These are phyloP conservation scores for Volutella citrinella DNA, from an alignment of 2,329 filamentous ascomycete genomes.

Conservation along the genomic window DNA sequence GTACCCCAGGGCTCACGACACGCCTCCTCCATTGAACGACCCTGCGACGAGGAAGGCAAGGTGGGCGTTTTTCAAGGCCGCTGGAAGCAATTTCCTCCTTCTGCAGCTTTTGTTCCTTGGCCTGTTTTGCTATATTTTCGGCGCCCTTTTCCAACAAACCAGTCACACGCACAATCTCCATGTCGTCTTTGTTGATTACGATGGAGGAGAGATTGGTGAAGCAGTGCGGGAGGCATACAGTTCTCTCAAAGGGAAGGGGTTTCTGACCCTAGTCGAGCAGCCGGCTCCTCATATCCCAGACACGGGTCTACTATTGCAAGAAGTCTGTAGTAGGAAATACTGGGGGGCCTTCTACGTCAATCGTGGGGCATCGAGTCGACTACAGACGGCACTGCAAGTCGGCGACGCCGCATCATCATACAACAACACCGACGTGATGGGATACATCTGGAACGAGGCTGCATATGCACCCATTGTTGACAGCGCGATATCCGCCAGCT, in stretches of 20 bases:
- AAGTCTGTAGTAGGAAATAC: constrained; percentile 15
- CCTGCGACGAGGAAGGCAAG: constrained; percentile 7
- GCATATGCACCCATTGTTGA: constrained; percentile 14
- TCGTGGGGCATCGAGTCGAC: constrained; percentile 8
- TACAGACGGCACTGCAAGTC: constrained; percentile 11
- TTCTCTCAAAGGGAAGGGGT: constrained; percentile 10
- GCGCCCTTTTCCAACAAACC: constrained; percentile 17
- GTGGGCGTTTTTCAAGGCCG: constrained; percentile 14
- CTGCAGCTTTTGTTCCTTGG: constrained; percentile 40
- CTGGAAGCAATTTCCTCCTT: constrained; percentile 13
- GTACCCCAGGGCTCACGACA: constrained; percentile 15
- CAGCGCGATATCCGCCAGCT: constrained; percentile 10
- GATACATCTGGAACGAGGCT: constrained; percentile 20
- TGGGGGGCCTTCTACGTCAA: constrained; percentile 18
- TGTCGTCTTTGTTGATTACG: constrained; percentile 23
- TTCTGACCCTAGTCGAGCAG: constrained; percentile 16
- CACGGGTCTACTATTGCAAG: constrained; percentile 4
- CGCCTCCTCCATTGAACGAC: constrained; percentile 4
- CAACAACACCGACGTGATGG: constrained; percentile 12
- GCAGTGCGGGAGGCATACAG: constrained; percentile 18
- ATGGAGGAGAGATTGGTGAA: constrained; percentile 18
- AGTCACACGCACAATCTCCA: constrained; percentile 13
- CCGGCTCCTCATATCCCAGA: constrained; percentile 9
- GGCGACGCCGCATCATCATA: constrained; percentile 9
- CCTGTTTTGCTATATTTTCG: constrained; percentile 22